A percentile compares a stretch with the other conserved stretches of the same genome.
Conservation (phyloP, 2,329 filamentous ascomycete genomes). For the Thielaviopsis populi region DNA sequence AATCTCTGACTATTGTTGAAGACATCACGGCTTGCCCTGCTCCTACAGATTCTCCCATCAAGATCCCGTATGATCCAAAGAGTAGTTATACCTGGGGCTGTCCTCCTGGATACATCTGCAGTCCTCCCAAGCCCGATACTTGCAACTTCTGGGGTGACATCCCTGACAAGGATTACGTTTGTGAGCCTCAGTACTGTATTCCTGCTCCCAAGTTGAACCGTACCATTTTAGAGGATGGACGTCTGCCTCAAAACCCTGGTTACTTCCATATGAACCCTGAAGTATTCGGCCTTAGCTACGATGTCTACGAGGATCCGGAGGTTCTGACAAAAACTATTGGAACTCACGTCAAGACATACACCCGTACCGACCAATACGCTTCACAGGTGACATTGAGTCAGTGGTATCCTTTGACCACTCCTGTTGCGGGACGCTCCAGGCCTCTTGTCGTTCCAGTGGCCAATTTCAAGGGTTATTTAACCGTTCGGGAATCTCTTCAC, state of each 20-base stretch:
- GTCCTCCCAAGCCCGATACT: slow-evolving; percentile 31
- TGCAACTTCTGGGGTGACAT: slow-evolving; percentile 38
- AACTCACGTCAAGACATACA: slow-evolving; percentile 27
- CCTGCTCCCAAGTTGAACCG: slow-evolving; percentile 26
- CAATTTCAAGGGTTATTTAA: no score
- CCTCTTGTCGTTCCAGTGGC: slow-evolving; percentile 18
- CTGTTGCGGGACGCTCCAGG: background rate
- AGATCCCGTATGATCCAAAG: slow-evolving; percentile 22
- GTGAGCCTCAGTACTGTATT: slow-evolving; percentile 32
- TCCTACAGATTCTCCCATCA: slow-evolving; percentile 27
- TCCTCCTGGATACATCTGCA: slow-evolving; percentile 37
- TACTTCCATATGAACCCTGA: slow-evolving; percentile 51
- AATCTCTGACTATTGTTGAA: slow-evolving; percentile 19
- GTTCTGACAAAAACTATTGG: slow-evolving; percentile 25
- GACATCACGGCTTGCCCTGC: slow-evolving; percentile 21
- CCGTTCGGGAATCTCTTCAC: background rate
- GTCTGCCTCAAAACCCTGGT: slow-evolving; percentile 25
- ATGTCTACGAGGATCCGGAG: slow-evolving; percentile 40
- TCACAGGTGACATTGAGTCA: slow-evolving; percentile 26
- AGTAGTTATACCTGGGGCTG: slow-evolving; percentile 40
- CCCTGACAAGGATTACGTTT: slow-evolving; percentile 33
- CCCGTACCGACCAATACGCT: slow-evolving; percentile 40
- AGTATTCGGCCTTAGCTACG: slow-evolving; percentile 47
- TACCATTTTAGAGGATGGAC: background rate
- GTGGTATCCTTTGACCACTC: background rate